These are phyloP conservation scores for Begonia peltatifolia DNA, from an alignment of 306 rosid genomes.

Conservation along the genomic window DNA sequence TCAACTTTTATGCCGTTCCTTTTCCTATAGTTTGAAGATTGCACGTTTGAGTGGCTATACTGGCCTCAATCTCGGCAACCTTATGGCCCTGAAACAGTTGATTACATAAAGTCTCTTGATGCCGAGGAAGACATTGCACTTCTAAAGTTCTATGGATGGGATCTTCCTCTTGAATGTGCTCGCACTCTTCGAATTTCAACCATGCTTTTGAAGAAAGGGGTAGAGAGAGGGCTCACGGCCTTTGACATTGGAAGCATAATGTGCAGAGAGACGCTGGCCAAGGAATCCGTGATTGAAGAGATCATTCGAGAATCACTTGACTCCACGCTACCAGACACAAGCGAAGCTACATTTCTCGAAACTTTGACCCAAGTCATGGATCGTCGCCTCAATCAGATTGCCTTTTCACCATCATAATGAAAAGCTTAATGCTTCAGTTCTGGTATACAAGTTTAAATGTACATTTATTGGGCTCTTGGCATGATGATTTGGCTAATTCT, in stretches of 20 bases:
- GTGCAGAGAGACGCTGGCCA: slow-evolving; percentile 61
- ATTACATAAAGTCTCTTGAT: slow-evolving; percentile 58
- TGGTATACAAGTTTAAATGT: slow-evolving; percentile 27
- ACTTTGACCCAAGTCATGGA: slow-evolving; percentile 64
- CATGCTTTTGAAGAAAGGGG: slow-evolving; percentile 93
- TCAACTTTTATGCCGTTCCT: neutral
- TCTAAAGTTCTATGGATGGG: slow-evolving; percentile 83
- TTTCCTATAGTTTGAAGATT: slow-evolving; percentile 71
- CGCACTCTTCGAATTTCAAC: slow-evolving; percentile 76
- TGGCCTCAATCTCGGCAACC: slow-evolving; percentile 91
- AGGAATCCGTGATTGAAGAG: slow-evolving; percentile 70
- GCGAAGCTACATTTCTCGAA: slow-evolving; percentile 71
- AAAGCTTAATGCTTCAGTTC: slow-evolving; percentile 10
- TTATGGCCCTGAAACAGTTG: slow-evolving; percentile 43
- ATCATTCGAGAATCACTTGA: slow-evolving; percentile 59
- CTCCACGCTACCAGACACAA: slow-evolving; percentile 57
- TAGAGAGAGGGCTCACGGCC: slow-evolving; percentile 58
- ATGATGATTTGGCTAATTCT: no score
- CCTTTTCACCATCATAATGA: slow-evolving; percentile 18
- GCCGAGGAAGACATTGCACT: slow-evolving; percentile 77
- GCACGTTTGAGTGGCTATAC: slow-evolving; percentile 94
- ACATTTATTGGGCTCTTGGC: slow-evolving; percentile 5
- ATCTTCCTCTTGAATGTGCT: slow-evolving; percentile 53
- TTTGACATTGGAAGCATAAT: slow-evolving; percentile 68
- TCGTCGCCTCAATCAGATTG: slow-evolving; percentile 40